Evolutionary conservation across 2,329 filamentous ascomycete species (phyloP).

Genomic region (Phialemonium atrogriseum): DNA sequence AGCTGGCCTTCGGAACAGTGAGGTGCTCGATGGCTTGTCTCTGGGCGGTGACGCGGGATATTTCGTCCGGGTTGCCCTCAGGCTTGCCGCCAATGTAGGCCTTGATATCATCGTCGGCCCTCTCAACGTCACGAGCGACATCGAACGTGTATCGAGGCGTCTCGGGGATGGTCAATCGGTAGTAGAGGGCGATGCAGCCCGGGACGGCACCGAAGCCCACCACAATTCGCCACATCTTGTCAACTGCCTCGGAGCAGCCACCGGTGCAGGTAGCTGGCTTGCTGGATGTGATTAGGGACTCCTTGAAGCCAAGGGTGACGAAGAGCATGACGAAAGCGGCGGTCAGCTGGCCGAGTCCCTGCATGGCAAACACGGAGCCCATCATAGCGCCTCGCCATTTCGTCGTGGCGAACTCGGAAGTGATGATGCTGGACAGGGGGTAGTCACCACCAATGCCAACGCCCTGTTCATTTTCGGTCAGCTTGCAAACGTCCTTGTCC

Average conservation of each 20-base stretch:
- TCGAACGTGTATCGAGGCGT: conserved; percentile 86
- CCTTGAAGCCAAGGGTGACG: conserved; percentile 62
- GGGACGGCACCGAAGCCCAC: conserved; percentile 77
- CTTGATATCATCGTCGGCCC: conserved; percentile 63
- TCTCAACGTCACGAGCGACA: conserved; percentile 64
- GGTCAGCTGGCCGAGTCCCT: conserved; percentile 71
- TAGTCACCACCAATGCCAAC: conserved; percentile 72
- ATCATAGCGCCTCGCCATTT: conserved; percentile 85
- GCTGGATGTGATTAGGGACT: conserved; percentile 44
- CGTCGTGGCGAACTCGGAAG: conserved; percentile 79
- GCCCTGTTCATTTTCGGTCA: conserved; percentile 25
- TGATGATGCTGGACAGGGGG: conserved; percentile 74
- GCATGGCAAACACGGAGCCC: conserved; percentile 80
- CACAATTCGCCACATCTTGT: conserved; percentile 81
- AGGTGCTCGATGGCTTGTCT: conserved; percentile 45
- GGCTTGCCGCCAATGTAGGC: conserved; percentile 62
- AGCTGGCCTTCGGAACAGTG: conserved; percentile 61
- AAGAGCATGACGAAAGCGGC: conserved; percentile 72
- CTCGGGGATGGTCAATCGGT: conserved; percentile 71
- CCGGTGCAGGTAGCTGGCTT: conserved; percentile 50
- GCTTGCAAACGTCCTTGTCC: not conserved
- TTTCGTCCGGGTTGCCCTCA: conserved; percentile 58
- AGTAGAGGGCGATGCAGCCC: conserved; percentile 75
- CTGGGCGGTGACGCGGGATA: conserved; percentile 51
- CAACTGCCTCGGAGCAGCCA: conserved; percentile 60